Evolutionary conservation across 75 land plant species (phyloP), one percentile per base, ranked within the genome.

Genomic region (Cupressus sempervirens): DNA sequence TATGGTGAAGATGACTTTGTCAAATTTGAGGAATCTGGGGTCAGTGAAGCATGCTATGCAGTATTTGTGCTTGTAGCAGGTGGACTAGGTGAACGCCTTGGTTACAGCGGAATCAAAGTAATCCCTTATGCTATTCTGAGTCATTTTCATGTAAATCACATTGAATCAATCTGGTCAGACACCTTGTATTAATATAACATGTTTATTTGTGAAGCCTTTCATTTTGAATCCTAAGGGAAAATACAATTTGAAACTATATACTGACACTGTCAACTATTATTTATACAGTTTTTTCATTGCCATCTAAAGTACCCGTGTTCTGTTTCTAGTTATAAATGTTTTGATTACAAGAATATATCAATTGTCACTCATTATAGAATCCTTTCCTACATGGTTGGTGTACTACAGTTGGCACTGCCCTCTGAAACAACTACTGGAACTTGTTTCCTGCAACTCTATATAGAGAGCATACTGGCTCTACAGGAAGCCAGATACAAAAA

Each of bases 21-120:
- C 80, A 89, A 80, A 38, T 94, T 89, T 91, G 99, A 97, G 86
- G 94, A 94, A 74, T 85, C 84, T 82, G 99, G 99, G 30, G 82
- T 97, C 30, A 89, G 82, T 81, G 98, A 96, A 88, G 96, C 93
- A 76, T 85, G 87, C 30, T 80, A 92, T 41, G 93, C 95, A 80
- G 96, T 92, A 83, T 97, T 97, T 90, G 99, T 97, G 56, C 92
- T 97, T 83, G 99, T 97, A 84, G 99, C 99, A 29, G 99, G 99
- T 36, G 99, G 99, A 12, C 95, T 97, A 87, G 99, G 99, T 14
- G 99, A 97, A 74, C 96, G 99, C 40, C 95, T 97, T 84, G 99
- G 99, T 13, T 97, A 94, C 85, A 92, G 91, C 86, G 99, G 99
- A 83, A 96, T 96, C 72, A 97, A 97, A 91, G 99, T 91, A 54